These are phyloP conservation scores for Tulasnella sp. DNA, from an alignment of 768 basidiomycete genomes.

Conservation along the genomic window DNA sequence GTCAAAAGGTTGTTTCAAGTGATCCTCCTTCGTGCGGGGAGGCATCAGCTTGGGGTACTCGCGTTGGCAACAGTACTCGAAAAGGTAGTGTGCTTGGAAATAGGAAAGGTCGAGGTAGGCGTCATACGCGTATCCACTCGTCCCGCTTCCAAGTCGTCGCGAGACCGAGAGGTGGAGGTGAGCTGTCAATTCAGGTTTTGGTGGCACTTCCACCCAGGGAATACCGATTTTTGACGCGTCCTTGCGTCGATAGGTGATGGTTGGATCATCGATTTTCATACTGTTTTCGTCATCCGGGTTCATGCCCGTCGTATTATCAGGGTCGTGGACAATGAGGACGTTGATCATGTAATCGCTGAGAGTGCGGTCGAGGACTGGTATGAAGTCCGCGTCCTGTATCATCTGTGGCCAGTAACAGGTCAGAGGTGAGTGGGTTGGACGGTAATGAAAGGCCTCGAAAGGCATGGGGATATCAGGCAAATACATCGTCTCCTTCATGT, in stretches of 20 bases:
- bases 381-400: background rate
- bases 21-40: background rate
- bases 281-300: background rate
- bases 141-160: background rate
- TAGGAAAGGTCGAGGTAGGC: background rate
- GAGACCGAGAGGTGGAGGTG: background rate
- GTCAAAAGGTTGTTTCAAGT: background rate
- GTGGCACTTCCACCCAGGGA: background rate
- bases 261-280: background rate
- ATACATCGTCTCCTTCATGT: background rate
- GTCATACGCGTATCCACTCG: background rate
- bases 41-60: background rate
- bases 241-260: background rate
- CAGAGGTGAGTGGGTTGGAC: background rate
- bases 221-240: background rate
- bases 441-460: background rate
- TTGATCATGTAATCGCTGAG: background rate
- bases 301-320: background rate
- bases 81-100: background rate
- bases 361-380: background rate
- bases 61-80: background rate
- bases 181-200: background rate
- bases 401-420: background rate
- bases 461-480: background rate
- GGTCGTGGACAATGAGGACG: conserved; percentile 1